Base-by-base conservation (phyloP, 2,329 filamentous ascomycete species). In the Ploettnerulaceae sp. region DNA sequence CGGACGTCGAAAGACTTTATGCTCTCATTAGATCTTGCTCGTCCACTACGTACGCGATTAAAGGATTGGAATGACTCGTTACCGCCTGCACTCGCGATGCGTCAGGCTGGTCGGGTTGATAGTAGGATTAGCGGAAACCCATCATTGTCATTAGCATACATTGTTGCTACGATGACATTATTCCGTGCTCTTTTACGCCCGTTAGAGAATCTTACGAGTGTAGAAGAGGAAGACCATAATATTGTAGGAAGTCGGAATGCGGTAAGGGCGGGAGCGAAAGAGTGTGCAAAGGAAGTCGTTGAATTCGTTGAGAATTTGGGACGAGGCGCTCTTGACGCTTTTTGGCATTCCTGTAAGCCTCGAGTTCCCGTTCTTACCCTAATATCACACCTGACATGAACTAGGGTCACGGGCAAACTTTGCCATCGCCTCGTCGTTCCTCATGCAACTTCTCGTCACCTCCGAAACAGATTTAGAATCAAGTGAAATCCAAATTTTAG, bases 91-190 rank as follows among this genome's bases (percentile, higher is more conserved):
- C 46, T 61, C 0, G 49, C 52, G 9, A 45, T 57, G 8, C 52
- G 55, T 9, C 56, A 58, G 11, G 35, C 52, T 7, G 56, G 61
- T 7, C 36, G 51, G 3, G 35, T 53, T 4, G 59, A 61, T 25
- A 55, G 51, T 8, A 44, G 55, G 38, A 48, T 64, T 0, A 60
- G 58, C 18, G 62, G 61, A 2, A 64, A 64, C 33, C 56, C 60
- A 3, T 62, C 61, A 5, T 52, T 66, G 1, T 57, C 57, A n/a
- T 44, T 66, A 17, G 61, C 61, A 1, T 65, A 65, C 28, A 62
- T 66, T 7, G 59, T 66, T 8, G 62, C 63, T 5, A 61, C 61
- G 6, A 66, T 66, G 61, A 65, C 60, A 4, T 53, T 66, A 7
- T 65, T 65, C 40, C 55, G 62, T 1, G 64, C 63, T 4, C 50